These are phyloP conservation scores for Paramyrothecium roridum DNA, from an alignment of 2,329 filamentous ascomycete genomes.

Conservation along the genomic window DNA sequence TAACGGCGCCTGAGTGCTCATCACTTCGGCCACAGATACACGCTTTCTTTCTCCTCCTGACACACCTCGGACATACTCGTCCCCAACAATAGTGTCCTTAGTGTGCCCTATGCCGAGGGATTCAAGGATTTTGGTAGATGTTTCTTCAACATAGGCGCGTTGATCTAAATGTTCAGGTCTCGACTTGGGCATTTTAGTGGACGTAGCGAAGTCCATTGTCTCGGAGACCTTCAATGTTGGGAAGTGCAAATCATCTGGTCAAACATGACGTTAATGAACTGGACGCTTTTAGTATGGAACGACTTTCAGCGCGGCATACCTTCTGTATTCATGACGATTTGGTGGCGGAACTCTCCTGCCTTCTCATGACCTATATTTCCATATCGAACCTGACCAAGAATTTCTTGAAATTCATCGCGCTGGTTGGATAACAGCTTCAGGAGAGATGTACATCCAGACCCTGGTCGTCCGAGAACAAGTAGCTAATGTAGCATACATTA, in stretches of 20 bases:
- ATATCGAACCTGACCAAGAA: background rate
- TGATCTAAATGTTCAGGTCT: background rate
- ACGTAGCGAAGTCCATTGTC: background rate
- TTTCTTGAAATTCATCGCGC: background rate
- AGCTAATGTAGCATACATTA: background rate
- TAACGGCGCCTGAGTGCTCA: constrained; percentile 46
- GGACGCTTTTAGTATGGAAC: background rate
- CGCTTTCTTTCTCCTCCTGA: constrained; percentile 65
- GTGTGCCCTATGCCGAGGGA: constrained; percentile 1
- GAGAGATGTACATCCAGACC: background rate
- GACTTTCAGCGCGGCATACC: background rate
- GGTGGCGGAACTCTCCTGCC: background rate
- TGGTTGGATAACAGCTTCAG: constrained; percentile 1
- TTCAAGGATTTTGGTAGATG: background rate
- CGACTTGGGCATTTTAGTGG: background rate
- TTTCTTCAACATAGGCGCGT: background rate
- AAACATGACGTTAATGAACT: background rate
- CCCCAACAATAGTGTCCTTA: constrained; percentile 44
- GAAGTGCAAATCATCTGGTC: background rate
- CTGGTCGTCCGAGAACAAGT: background rate
- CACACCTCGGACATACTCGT: constrained; percentile 58
- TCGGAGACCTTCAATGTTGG: constrained; percentile 1
- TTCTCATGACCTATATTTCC: background rate
- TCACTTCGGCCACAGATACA: constrained; percentile 67
- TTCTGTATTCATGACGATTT: constrained; percentile 2